phyloP scores from a whole-genome alignment of 139 green algal species.

The Chlorella sorokiniana region DNA sequence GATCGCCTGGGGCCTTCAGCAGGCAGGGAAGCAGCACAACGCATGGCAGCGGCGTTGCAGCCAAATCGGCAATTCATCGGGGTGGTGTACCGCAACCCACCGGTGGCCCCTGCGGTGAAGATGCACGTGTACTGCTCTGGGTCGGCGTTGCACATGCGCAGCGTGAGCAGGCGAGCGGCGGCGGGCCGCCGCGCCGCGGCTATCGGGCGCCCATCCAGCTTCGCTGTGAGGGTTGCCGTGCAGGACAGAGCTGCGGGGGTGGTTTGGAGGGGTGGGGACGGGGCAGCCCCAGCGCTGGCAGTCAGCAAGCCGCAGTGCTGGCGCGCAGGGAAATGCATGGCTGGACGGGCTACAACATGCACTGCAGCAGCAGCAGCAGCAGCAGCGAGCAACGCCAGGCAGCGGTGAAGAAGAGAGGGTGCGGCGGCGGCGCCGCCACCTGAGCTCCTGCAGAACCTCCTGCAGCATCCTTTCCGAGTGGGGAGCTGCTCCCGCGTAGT shows the following conservation, averaged over 20 bases:
- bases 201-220: slow-evolving; percentile 5
- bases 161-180: slow-evolving; percentile 37
- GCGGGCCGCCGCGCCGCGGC: neutral
- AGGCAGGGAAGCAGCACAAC: neutral
- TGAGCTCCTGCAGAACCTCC: slow-evolving; percentile 2
- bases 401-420: neutral
- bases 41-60: too few species aligned
- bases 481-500: slow-evolving; percentile 11
- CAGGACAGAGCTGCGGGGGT: neutral
- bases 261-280: too few species aligned
- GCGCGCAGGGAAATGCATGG: neutral
- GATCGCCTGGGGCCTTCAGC: too few species aligned
- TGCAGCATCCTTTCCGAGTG: slow-evolving; percentile 2
- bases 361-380: neutral
- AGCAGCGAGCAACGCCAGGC: neutral
- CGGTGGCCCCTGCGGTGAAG: slow-evolving; percentile 43
- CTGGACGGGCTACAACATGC: neutral
- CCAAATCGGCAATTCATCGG: too few species aligned
- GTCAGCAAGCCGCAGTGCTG: too few species aligned
- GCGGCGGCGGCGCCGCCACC: neutral
- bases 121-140: slow-evolving; percentile 53
- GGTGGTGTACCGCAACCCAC: too few species aligned
- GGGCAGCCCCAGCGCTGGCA: neutral
- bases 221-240: slow-evolving; percentile 48
- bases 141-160: slow-evolving; percentile 50